Evolutionary conservation across 1,139 yeast genomes (phyloP), one percentile per base, ranked within the genome.

Genomic region (Geotrichum australiense): DNA sequence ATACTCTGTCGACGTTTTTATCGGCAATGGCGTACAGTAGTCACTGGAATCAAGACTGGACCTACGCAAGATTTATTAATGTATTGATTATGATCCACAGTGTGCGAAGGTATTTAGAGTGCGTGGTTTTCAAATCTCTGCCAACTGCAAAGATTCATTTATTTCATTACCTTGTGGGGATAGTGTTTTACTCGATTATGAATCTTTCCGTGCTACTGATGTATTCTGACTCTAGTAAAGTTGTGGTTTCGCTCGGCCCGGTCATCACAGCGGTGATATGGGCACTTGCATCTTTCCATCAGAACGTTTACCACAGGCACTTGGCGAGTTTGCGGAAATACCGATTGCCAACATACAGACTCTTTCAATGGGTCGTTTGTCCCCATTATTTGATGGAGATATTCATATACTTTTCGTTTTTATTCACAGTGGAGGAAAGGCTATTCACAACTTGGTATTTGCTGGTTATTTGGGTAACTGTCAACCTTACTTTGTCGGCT

Each of bases 321-420:
- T 66, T 89, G 45, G 71, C 93, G 0, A 51, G 61, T 3, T 65
- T 86, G 31, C 64, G 64, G 18, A 87, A 87, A 59, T 89, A 89
- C 60, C 66, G 78, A 0, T 56, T 74, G 25, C 96, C 96, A 0
- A 55, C 57, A 0, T 59, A 60, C 30, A 70, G 79, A 1, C 54
- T 77, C 37, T 80, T 85, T 58, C 59, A 59, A 30, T 53, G 55
- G 11, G 69, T 75, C 2, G 70, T 81, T 10, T 80, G 87, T 53
- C 89, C 96, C 0, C 96, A 89, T 59, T 89, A 87, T 54, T 65
- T 80, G 14, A 83, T 82, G 52, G 97, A 89, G 56, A 64, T 84
- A 1, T 44, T 73, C 22, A 72, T 87, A 15, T 89, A 89, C 53
- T 36, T 68, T 16, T 14, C 10, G 20, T 12, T 12, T 27, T 14